These are phyloP conservation scores for Aspergillus pseudonomiae DNA, from an alignment of 2,329 filamentous ascomycete species.

Conservation along the genomic window DNA sequence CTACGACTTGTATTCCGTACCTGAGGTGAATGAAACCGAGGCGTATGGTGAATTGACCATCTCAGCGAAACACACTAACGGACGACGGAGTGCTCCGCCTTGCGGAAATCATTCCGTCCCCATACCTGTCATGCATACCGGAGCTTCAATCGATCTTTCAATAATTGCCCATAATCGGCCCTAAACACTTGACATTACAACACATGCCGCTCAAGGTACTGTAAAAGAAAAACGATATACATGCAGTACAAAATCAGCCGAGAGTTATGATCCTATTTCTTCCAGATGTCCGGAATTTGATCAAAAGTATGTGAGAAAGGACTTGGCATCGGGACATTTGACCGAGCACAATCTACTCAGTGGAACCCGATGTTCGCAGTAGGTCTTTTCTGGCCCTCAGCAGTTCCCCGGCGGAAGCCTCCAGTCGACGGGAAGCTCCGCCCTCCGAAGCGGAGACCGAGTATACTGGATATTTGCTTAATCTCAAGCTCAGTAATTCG, in stretches of 20 bases:
- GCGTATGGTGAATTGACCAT: background rate
- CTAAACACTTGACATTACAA: background rate
- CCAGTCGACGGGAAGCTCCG: background rate
- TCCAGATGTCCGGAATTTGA: too few species aligned
- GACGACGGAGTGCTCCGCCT: slow-evolving; percentile 1
- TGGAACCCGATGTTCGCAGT: background rate
- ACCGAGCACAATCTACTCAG: background rate
- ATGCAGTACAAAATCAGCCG: too few species aligned
- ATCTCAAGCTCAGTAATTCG: background rate
- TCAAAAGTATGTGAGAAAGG: too few species aligned
- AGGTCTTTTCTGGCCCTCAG: background rate
- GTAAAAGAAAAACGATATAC: background rate
- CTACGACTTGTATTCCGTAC: background rate
- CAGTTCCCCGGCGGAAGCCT: background rate
- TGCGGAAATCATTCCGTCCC: background rate
- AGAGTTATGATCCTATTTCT: too few species aligned
- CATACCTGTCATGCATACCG: background rate
- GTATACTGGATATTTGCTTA: background rate
- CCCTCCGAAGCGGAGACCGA: background rate
- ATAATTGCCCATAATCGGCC: background rate
- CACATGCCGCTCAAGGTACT: background rate
- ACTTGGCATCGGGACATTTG: background rate
- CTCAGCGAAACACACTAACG: background rate
- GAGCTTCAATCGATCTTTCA: background rate
- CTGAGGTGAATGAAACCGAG: background rate